Conservation (phyloP, 345 rosid genomes). For the Zanthoxylum bungeanum region DNA sequence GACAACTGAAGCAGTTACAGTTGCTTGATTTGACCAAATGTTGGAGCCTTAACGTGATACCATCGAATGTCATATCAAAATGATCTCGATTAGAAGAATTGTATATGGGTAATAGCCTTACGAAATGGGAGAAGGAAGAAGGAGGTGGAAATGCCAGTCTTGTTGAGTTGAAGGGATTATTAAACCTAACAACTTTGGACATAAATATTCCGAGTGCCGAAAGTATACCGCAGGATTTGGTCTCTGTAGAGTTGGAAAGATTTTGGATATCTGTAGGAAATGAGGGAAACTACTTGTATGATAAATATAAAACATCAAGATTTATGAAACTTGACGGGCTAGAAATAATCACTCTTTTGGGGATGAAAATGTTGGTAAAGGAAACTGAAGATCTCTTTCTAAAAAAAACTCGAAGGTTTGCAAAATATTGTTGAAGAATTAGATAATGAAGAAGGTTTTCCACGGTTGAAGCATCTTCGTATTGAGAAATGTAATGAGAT, state of each 20-base stretch:
- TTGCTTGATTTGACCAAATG: slow-evolving; percentile 19
- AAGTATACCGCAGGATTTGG: slow-evolving; percentile 6
- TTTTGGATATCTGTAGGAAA: background rate
- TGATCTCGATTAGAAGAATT: slow-evolving; percentile 25
- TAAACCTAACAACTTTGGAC: background rate
- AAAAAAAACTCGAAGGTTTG: slow-evolving; percentile 2
- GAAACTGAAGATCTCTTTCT: slow-evolving; percentile 16
- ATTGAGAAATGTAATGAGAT: slow-evolving; percentile 11
- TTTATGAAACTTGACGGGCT: slow-evolving; percentile 2
- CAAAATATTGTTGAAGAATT: slow-evolving; percentile 13
- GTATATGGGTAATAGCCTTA: slow-evolving; percentile 6
- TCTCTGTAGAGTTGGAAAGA: slow-evolving; percentile 1
- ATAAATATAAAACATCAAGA: background rate
- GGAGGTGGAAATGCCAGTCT: slow-evolving; percentile 15
- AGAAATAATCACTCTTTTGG: background rate
- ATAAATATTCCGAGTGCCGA: slow-evolving; percentile 10
- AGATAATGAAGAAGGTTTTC: slow-evolving; percentile 18
- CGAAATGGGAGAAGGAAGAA: slow-evolving; percentile 20
- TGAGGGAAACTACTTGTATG: slow-evolving; percentile 3
- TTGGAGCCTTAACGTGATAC: slow-evolving; percentile 9
- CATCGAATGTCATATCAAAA: slow-evolving; percentile 12
- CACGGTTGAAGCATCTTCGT: slow-evolving; percentile 14
- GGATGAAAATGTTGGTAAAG: slow-evolving; percentile 3
- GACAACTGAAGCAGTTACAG: slow-evolving; percentile 12
- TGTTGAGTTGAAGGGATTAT: slow-evolving; percentile 19